Percentiles rank a stretch among this genome's conserved stretches.
These are phyloP conservation scores for Ascochyta lentis DNA, from an alignment of 2,329 filamentous ascomycete genomes.

Conservation along the genomic window DNA sequence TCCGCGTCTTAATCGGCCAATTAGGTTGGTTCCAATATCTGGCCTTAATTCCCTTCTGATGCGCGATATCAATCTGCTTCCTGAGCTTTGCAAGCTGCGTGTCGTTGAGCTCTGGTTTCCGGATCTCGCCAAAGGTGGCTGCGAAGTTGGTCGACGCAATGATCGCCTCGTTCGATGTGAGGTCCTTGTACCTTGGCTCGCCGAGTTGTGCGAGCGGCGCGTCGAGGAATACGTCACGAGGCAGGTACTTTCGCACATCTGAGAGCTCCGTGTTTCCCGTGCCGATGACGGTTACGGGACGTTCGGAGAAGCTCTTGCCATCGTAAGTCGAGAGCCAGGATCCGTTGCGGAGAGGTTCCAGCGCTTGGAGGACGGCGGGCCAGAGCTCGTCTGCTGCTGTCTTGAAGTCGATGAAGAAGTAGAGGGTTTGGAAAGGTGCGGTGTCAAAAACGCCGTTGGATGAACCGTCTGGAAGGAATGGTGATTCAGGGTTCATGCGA, in stretches of 20 bases:
- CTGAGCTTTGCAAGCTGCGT: constrained; percentile 60
- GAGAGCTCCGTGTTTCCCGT: constrained; percentile 58
- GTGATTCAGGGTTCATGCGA: constrained; percentile 62
- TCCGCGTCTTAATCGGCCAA: constrained; percentile 61
- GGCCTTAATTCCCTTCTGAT: constrained; percentile 63
- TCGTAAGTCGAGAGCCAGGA: constrained; percentile 62
- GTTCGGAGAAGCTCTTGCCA: constrained; percentile 53
- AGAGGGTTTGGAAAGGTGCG: constrained; percentile 63
- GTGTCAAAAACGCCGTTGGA: constrained; percentile 69
- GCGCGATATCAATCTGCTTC: constrained; percentile 61
- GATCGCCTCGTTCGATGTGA: constrained; percentile 58
- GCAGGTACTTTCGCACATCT: constrained; percentile 51
- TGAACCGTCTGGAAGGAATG: constrained; percentile 55
- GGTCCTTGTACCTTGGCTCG: constrained; percentile 49
- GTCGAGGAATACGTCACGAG: constrained; percentile 65
- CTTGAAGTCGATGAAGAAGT: constrained; percentile 70
- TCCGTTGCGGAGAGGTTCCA: constrained; percentile 62
- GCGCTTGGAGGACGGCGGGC: constrained; percentile 61
- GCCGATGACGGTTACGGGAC: constrained; percentile 67
- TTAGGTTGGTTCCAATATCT: constrained; percentile 69
- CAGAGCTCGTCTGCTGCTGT: constrained; percentile 64
- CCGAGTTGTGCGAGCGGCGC: constrained; percentile 58
- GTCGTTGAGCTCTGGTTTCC: constrained; percentile 47
- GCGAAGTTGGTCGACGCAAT: constrained; percentile 62
- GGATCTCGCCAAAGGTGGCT: constrained; percentile 50